These are phyloP conservation scores for Trametes cingulata DNA, from an alignment of 768 basidiomycete species.

Conservation along the genomic window DNA sequence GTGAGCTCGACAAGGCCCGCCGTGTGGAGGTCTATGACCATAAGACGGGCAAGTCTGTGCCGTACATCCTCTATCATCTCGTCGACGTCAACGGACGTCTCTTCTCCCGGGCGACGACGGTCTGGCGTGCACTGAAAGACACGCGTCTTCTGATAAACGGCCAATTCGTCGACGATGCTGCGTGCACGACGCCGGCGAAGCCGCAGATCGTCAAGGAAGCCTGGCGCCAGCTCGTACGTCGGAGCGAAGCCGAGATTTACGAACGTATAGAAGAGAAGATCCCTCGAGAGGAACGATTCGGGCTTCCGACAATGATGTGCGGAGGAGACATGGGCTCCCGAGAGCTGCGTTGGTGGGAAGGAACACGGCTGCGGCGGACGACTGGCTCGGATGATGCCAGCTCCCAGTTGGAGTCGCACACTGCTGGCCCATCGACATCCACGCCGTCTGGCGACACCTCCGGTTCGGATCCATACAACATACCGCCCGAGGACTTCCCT, in stretches of 20 bases:
- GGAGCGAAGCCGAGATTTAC: slow-evolving; percentile 3
- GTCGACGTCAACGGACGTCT: slow-evolving; percentile 8
- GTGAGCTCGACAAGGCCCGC: background rate
- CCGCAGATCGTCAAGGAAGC: slow-evolving; percentile 13
- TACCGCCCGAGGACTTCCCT: background rate
- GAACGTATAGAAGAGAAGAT: background rate
- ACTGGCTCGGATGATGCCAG: background rate
- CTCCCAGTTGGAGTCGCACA: too few species aligned
- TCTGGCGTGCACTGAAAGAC: slow-evolving; percentile 15
- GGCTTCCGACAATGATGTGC: background rate
- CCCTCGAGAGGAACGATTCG: background rate
- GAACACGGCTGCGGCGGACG: background rate
- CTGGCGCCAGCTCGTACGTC: slow-evolving; percentile 10
- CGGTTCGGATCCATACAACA: background rate
- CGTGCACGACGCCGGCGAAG: background rate
- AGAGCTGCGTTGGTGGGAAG: background rate
- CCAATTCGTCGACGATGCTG: background rate
- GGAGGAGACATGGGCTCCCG: slow-evolving; percentile 2
- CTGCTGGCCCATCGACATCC: background rate
- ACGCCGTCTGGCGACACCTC: too few species aligned
- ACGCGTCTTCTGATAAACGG: background rate
- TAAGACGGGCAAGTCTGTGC: background rate
- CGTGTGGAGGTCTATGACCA: background rate
- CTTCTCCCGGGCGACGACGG: slow-evolving; percentile 13
- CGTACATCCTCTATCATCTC: background rate